These are phyloP conservation scores for Ganoderma sinense DNA, from an alignment of 1,284 basidiomycete species.

Conservation along the genomic window DNA sequence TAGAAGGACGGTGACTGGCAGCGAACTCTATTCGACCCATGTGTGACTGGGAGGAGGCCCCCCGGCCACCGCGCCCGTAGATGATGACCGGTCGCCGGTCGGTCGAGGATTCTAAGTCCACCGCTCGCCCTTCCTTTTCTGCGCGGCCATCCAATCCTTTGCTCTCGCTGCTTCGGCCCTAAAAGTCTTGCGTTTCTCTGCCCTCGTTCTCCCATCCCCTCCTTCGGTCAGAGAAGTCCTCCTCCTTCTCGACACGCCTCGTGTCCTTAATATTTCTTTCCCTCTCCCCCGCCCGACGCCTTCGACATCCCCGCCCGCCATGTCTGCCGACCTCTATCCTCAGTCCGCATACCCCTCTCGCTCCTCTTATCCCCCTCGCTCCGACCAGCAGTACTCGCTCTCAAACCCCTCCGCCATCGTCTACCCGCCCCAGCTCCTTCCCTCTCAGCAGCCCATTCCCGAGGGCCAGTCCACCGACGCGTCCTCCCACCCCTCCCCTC, in stretches of 20 bases:
- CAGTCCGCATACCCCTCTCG: constrained; percentile 57
- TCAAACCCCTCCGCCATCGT: constrained; percentile 42
- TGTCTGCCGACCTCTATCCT: constrained; percentile 73
- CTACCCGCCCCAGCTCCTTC: constrained; percentile 56
- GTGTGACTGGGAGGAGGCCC: constrained; percentile 25
- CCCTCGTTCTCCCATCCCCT: constrained; percentile 28
- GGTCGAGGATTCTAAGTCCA: constrained; percentile 32
- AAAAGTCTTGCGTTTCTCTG: constrained; percentile 31
- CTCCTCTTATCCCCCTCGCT: constrained; percentile 39
- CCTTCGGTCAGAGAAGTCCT: constrained; percentile 47
- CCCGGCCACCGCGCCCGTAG: constrained; percentile 21
- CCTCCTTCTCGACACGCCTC: constrained; percentile 41
- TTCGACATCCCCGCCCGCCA: constrained; percentile 45
- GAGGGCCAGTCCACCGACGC: constrained; percentile 49
- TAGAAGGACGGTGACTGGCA: constrained; percentile 29
- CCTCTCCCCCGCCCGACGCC: constrained; percentile 39
- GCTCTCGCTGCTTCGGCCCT: constrained; percentile 29
- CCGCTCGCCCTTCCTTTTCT: constrained; percentile 33
- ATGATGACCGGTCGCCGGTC: constrained; percentile 34
- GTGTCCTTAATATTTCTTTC: constrained; percentile 39
- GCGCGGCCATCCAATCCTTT: constrained; percentile 26
- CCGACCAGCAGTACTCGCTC: constrained; percentile 41
- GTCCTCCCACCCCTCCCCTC: constrained; percentile 39
- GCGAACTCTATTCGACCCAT: constrained; percentile 32
- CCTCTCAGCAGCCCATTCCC: constrained; percentile 51